phyloP scores from a whole-genome alignment of 805 yeast species.

The Wickerhamiella vanderwaltii region DNA sequence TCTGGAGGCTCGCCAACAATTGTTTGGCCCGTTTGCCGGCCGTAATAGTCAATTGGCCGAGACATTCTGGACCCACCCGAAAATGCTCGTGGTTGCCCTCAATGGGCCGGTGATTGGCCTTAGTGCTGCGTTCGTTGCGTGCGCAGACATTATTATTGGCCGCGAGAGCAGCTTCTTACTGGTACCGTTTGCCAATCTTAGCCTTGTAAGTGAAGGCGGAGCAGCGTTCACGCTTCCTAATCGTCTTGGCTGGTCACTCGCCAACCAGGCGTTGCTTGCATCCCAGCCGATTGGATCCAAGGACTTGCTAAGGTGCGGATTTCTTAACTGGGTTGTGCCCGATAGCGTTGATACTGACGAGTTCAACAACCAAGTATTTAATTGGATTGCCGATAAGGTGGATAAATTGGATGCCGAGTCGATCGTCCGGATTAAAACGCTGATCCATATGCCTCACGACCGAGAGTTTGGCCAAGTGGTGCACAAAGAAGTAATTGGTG shows the following conservation, averaged over 20 bases:
- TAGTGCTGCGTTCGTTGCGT: slow-evolving; percentile 57
- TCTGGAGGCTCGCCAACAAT: slow-evolving; percentile 24
- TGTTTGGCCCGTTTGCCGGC: slow-evolving; percentile 51
- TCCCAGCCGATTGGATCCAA: slow-evolving; percentile 51
- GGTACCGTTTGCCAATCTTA: slow-evolving; percentile 71
- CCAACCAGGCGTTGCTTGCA: slow-evolving; percentile 61
- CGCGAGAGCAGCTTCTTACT: slow-evolving; percentile 45
- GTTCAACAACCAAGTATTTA: slow-evolving; percentile 35
- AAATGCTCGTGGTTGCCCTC: slow-evolving; percentile 57
- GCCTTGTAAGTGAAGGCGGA: slow-evolving; percentile 75
- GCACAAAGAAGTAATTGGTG: slow-evolving; percentile 54
- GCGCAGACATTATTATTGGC: slow-evolving; percentile 59
- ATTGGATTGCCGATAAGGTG: slow-evolving; percentile 31
- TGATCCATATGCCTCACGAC: slow-evolving; percentile 30
- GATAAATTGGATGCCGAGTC: slow-evolving; percentile 37
- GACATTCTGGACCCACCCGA: slow-evolving; percentile 55
- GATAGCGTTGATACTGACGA: slow-evolving; percentile 33
- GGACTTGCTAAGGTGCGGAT: slow-evolving; percentile 45
- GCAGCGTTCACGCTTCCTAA: slow-evolving; percentile 53
- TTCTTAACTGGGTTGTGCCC: slow-evolving; percentile 45
- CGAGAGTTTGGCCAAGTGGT: slow-evolving; percentile 37
- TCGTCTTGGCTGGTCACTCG: slow-evolving; percentile 59
- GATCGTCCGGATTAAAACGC: slow-evolving; percentile 35
- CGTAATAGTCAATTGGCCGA: slow-evolving; percentile 60
- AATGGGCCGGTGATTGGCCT: slow-evolving; percentile 86